phyloP scores from a whole-genome alignment of 2,329 filamentous ascomycete species.

The Lasiodiplodia gonubiensis region DNA sequence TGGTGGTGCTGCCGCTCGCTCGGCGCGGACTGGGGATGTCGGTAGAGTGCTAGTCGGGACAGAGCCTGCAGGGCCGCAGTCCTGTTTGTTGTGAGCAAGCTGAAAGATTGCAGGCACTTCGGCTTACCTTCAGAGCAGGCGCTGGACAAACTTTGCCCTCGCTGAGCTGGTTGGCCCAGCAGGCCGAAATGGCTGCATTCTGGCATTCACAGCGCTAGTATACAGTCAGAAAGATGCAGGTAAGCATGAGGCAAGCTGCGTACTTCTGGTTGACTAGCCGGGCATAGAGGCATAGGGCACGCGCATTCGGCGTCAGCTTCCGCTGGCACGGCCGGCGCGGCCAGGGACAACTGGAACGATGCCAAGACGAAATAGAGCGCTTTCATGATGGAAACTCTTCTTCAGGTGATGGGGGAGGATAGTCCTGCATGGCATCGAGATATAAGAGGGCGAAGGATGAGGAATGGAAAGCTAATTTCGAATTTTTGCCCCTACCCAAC shows the following conservation, averaged over 20 bases:
- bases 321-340: neutral
- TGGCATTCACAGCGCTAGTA: conserved; percentile 14
- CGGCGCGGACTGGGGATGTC: neutral
- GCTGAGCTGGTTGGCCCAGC: neutral
- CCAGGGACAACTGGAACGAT: neutral
- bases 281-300: conserved; percentile 13
- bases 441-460: neutral
- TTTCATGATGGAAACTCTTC: conserved; percentile 14
- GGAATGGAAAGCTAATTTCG: conserved; percentile 22
- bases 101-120: neutral
- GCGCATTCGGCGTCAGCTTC: conserved; percentile 1
- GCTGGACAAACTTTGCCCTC: conserved; percentile 1
- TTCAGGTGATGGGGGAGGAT: neutral
- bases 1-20: neutral
- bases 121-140: conserved; percentile 2
- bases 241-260: neutral
- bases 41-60: neutral
- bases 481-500: conserved; percentile 15
- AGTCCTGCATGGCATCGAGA: neutral
- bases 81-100: neutral
- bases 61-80: neutral
- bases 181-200: neutral
- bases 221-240: neutral
- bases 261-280: conserved; percentile 5
- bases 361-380: conserved; percentile 1